Evolutionary conservation across 2,329 filamentous ascomycete genomes (phyloP).

Genomic region (Shiraia sp.): DNA sequence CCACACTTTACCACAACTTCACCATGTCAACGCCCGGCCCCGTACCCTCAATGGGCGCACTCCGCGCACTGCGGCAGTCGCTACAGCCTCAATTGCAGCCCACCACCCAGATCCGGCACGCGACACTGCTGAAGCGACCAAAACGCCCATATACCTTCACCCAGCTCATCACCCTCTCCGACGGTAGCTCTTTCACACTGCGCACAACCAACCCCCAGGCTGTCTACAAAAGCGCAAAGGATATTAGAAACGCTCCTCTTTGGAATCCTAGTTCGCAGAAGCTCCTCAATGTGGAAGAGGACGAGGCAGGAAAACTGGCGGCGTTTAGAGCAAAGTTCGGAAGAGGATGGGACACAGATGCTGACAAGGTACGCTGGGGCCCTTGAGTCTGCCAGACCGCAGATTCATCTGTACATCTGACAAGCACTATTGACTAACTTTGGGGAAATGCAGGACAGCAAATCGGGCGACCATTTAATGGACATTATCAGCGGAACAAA

Average conservation of each 20-base stretch:
- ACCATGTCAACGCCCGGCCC: slow-evolving; percentile 6
- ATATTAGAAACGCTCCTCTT: slow-evolving; percentile 83
- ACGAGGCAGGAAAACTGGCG: slow-evolving; percentile 87
- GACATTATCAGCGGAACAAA: slow-evolving; percentile 38
- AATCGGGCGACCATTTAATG: slow-evolving; percentile 30
- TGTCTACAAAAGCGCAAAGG: slow-evolving; percentile 70
- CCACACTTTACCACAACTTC: slow-evolving; percentile 21
- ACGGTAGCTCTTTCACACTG: slow-evolving; percentile 82
- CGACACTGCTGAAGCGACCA: slow-evolving; percentile 84
- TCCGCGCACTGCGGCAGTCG: slow-evolving; percentile 35
- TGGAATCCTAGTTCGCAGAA: slow-evolving; percentile 88
- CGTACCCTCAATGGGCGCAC: slow-evolving; percentile 28
- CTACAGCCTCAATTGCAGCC: slow-evolving; percentile 23
- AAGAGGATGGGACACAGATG: slow-evolving; percentile 71
- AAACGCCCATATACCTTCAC: slow-evolving; percentile 95
- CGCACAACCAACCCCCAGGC: slow-evolving; percentile 74
- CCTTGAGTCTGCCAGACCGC: neutral
- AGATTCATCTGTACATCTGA: slow-evolving; percentile 8
- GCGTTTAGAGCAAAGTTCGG: slow-evolving; percentile 87
- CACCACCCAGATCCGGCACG: slow-evolving; percentile 69
- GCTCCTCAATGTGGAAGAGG: slow-evolving; percentile 85
- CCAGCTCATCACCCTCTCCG: slow-evolving; percentile 90
- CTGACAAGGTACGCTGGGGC: slow-evolving; percentile 14
- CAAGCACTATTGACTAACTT: slow-evolving; percentile 1
- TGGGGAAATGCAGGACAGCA: slow-evolving; percentile 12